A percentile compares a stretch with the other conserved stretches of the same genome.
phyloP scores from a whole-genome alignment of 176 grass and related monocot species.

The Carex parvula region DNA sequence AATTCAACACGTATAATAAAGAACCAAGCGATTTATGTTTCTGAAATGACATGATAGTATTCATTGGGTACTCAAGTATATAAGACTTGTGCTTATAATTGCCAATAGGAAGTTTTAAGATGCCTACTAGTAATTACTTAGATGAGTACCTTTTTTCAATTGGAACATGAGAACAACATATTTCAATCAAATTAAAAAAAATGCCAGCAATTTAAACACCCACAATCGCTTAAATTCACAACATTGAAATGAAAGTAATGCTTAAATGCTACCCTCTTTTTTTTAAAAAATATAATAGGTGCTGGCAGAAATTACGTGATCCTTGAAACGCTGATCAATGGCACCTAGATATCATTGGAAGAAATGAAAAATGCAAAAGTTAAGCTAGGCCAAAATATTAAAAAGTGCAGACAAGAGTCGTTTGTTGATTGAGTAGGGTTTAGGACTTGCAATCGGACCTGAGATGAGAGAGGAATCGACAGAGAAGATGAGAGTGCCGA shows the following conservation, averaged over 20 bases:
- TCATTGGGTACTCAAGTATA: background rate
- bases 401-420: background rate
- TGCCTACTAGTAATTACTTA: conserved; percentile 5
- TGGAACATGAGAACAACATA: background rate
- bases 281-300: background rate
- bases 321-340: conserved; percentile 54
- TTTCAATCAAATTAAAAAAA: background rate
- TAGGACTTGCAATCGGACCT: conserved; percentile 20
- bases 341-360: conserved; percentile 38
- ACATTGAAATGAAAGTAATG: background rate
- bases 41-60: conserved; percentile 1
- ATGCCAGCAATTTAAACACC: background rate
- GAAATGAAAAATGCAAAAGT: conserved; percentile 9
- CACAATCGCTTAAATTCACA: background rate
- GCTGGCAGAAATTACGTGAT: conserved; percentile 41
- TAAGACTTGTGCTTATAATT: background rate
- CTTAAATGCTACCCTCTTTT: background rate
- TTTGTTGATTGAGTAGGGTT: background rate
- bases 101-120: background rate
- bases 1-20: conserved; percentile 38
- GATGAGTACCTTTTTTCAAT: background rate
- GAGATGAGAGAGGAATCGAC: conserved; percentile 34
- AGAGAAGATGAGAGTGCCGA: conserved; percentile 40
- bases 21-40: conserved; percentile 22
- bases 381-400: conserved; percentile 3